Evolutionary conservation across 2,329 filamentous ascomycete species (phyloP).

Genomic region (Phoma sp.): DNA sequence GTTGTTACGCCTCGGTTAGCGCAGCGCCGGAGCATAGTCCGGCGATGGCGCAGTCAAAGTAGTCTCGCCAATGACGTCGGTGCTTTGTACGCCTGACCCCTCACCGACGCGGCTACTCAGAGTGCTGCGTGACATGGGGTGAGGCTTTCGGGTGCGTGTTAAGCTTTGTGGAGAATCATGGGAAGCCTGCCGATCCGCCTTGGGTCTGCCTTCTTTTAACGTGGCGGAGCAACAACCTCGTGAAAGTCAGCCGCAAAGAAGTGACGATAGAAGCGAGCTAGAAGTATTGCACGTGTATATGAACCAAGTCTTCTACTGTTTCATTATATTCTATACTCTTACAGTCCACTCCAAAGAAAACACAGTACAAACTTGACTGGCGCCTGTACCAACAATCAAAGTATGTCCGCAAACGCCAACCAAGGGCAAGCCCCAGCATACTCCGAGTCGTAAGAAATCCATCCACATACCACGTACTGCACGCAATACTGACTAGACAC

Average conservation of each 20-base stretch:
- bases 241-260: background rate
- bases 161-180: background rate
- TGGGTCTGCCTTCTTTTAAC: background rate
- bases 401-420: background rate
- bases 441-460: background rate
- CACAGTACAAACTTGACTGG: background rate
- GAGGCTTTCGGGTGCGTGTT: too few species aligned
- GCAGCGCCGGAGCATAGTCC: background rate
- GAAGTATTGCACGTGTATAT: background rate
- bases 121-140: background rate
- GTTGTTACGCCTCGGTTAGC: background rate
- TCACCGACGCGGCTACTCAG: background rate
- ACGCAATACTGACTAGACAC: background rate
- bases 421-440: slow-evolving; percentile 4
- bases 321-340: too few species aligned
- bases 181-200: slow-evolving; percentile 6
- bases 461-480: background rate
- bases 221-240: background rate
- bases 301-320: background rate
- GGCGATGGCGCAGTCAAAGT: slow-evolving; percentile 1
- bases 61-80: slow-evolving; percentile 1
- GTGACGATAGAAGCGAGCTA: background rate
- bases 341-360: background rate
- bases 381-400: background rate
- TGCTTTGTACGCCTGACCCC: slow-evolving; percentile 2